Percentiles rank a stretch among this genome's conserved stretches.
Evolutionary conservation across 106 monocot species (phyloP).

Genomic region (Dendrobium officinale): DNA sequence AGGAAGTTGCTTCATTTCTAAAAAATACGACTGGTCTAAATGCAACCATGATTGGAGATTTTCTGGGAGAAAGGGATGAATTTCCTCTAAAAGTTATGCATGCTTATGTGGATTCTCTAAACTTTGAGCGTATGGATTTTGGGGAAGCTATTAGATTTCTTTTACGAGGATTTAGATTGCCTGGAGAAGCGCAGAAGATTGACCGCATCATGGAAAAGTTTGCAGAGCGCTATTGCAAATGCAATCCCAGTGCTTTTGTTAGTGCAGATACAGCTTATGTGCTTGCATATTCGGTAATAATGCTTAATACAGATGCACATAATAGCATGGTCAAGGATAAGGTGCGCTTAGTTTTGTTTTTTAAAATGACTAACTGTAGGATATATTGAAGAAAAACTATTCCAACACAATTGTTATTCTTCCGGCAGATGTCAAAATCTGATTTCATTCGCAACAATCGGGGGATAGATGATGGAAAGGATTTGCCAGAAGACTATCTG

Average conservation of each 20-base stretch:
- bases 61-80: constrained; percentile 88
- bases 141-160: constrained; percentile 94
- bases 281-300: constrained; percentile 98
- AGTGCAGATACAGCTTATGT: constrained; percentile 99
- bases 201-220: constrained; percentile 99
- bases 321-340: constrained; percentile 98
- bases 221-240: constrained; percentile 97
- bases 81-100: constrained; percentile 99
- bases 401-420: constrained; percentile 2
- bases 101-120: constrained; percentile 91
- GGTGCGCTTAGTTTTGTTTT: constrained; percentile 31
- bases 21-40: constrained; percentile 72
- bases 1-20: constrained; percentile 83
- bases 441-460: constrained; percentile 94
- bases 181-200: constrained; percentile 99
- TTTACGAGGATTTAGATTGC: constrained; percentile 84
- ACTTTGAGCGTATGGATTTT: constrained; percentile 90
- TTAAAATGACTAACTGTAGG: background rate
- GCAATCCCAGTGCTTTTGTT: constrained; percentile 81
- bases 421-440: constrained; percentile 84
- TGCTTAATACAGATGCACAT: constrained; percentile 99
- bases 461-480: constrained; percentile 96
- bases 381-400: background rate
- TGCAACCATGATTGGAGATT: constrained; percentile 87
- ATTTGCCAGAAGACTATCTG: constrained; percentile 86